Conservation (phyloP, 2,329 filamentous ascomycete species). For the Sarocladium strictum region DNA sequence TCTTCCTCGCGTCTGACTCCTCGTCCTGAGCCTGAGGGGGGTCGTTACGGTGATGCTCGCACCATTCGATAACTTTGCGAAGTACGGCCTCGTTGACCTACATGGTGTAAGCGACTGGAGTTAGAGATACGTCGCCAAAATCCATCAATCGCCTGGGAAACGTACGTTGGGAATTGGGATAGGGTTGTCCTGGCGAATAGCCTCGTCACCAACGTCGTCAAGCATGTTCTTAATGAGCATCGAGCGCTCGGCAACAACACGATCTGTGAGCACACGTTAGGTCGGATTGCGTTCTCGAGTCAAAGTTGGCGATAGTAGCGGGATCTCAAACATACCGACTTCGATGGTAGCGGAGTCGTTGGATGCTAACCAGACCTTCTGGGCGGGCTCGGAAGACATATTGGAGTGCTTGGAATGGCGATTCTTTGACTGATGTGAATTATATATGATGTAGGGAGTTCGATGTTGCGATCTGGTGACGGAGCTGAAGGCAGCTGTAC, state of each 20-base stretch:
- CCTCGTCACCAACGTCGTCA: constrained; percentile 74
- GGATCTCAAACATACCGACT: constrained; percentile 34
- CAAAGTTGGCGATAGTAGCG: neutral
- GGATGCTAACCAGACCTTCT: constrained; percentile 44
- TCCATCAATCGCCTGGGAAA: constrained; percentile 8
- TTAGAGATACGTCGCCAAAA: too few species aligned
- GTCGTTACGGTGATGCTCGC: constrained; percentile 88
- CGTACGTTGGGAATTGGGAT: constrained; percentile 83
- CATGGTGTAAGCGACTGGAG: constrained; percentile 13
- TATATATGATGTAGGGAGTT: too few species aligned
- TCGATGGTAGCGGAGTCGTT: constrained; percentile 43
- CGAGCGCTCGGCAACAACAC: constrained; percentile 80
- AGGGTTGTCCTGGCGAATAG: constrained; percentile 49
- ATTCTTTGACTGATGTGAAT: too few species aligned
- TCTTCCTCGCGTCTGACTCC: constrained; percentile 90
- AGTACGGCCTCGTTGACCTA: constrained; percentile 90
- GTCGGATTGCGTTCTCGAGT: too few species aligned
- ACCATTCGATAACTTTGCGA: constrained; percentile 97
- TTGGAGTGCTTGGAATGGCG: too few species aligned
- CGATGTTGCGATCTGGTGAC: neutral
- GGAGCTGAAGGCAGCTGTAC: neutral
- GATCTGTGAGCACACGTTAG: constrained; percentile 46
- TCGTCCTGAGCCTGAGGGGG: constrained; percentile 78
- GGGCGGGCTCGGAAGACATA: constrained; percentile 29
- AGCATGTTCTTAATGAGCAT: constrained; percentile 98